Evolutionary conservation across 2,329 filamentous ascomycete species (phyloP).

Genomic region (Diaporthe eres): DNA sequence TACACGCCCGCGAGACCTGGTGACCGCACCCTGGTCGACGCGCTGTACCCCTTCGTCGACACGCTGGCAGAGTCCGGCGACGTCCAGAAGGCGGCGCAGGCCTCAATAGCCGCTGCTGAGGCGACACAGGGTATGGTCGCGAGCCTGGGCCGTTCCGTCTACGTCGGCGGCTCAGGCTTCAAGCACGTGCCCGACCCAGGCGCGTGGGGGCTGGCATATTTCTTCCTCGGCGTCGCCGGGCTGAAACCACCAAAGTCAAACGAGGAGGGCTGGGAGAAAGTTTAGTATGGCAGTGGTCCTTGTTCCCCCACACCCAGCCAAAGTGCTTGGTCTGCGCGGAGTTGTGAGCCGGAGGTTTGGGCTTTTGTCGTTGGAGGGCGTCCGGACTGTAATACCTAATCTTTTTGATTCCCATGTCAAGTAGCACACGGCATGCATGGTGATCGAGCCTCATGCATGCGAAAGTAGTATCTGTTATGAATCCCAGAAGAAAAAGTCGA

Average conservation of each 20-base stretch:
- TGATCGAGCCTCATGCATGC: constrained; percentile 24
- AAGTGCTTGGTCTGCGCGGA: constrained; percentile 31
- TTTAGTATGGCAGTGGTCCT: constrained; percentile 12
- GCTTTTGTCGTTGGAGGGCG: constrained; percentile 23
- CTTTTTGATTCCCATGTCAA: constrained; percentile 19
- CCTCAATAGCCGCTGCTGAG: constrained; percentile 82
- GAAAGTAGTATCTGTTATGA: constrained; percentile 16
- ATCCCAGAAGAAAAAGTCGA: constrained; percentile 38
- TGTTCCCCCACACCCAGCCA: neutral
- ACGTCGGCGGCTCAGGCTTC: constrained; percentile 82
- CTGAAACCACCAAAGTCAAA: constrained; percentile 57
- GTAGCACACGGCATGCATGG: constrained; percentile 15
- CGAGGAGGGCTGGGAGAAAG: constrained; percentile 55
- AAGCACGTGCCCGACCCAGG: constrained; percentile 79
- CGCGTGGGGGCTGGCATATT: constrained; percentile 80
- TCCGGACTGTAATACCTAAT: constrained; percentile 34
- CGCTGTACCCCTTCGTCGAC: constrained; percentile 88
- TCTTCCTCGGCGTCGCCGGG: constrained; percentile 83
- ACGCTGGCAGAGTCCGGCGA: constrained; percentile 75
- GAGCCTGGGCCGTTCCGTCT: constrained; percentile 86
- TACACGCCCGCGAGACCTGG: constrained; percentile 94
- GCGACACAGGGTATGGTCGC: constrained; percentile 94
- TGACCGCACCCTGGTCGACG: constrained; percentile 92
- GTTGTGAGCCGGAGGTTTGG: constrained; percentile 32
- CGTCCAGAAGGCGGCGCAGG: constrained; percentile 80